phyloP scores from a whole-genome alignment of 352 stramenopile genomes.

The Globisporangium rhizosaccharum region DNA sequence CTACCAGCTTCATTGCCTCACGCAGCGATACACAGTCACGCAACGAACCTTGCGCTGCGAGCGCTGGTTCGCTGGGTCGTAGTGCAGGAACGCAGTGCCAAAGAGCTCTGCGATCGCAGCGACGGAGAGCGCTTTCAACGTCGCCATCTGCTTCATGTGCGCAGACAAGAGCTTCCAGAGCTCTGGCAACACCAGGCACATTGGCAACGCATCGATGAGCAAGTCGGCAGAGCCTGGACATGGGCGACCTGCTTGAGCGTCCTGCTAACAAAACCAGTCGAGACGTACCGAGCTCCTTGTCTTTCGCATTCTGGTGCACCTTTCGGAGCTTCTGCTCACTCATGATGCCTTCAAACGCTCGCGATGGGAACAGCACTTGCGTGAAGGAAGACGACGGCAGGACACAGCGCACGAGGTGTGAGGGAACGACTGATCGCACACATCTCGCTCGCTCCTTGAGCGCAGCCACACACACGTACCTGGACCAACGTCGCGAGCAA shows the following conservation, averaged over 20 bases:
- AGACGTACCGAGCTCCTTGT: constrained; percentile 52
- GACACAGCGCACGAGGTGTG: background rate
- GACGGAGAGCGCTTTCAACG: constrained; percentile 32
- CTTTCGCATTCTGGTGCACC: constrained; percentile 62
- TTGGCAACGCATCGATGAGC: background rate
- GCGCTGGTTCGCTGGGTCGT: constrained; percentile 50
- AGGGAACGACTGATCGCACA: background rate
- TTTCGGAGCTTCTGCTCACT: constrained; percentile 76
- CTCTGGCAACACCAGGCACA: constrained; percentile 22
- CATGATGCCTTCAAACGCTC: constrained; percentile 80
- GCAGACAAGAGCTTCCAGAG: constrained; percentile 60
- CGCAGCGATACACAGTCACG: background rate
- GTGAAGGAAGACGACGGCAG: background rate
- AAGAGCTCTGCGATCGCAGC: constrained; percentile 42
- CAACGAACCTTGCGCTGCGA: constrained; percentile 59
- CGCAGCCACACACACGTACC: constrained; percentile 17
- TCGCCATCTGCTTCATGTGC: constrained; percentile 53
- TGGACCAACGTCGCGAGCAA: constrained; percentile 51
- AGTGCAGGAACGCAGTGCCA: constrained; percentile 40
- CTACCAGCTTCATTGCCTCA: background rate
- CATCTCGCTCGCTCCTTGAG: background rate
- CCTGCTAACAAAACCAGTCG: background rate
- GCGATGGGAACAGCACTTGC: constrained; percentile 57
- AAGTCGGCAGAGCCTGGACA: background rate
- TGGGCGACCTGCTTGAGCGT: background rate